A percentile compares a stretch with the other conserved stretches of the same genome.
Evolutionary conservation across 345 rosid genomes (phyloP).

Genomic region (Hibiscus mutabilis): DNA sequence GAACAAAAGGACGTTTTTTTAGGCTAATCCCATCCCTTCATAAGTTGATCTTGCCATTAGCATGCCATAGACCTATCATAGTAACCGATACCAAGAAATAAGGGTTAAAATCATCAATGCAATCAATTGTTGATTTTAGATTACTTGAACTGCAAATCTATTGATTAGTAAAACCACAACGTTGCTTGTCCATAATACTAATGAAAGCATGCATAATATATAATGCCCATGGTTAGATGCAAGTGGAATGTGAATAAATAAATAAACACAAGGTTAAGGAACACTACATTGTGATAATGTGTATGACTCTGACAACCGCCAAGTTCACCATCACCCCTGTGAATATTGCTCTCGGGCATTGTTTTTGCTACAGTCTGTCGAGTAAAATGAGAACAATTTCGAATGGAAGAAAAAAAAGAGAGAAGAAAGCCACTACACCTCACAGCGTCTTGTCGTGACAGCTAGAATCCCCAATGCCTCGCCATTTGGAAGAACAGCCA

Average conservation of each 20-base stretch:
- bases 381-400: conserved; percentile 15
- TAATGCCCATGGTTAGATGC: background rate
- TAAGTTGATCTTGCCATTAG: conserved; percentile 88
- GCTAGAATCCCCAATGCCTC: conserved; percentile 88
- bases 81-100: conserved; percentile 6
- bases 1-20: conserved; percentile 82
- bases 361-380: conserved; percentile 76
- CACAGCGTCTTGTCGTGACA: conserved; percentile 77
- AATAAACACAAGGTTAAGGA: conserved; percentile 10
- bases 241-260: background rate
- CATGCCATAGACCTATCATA: conserved; percentile 71
- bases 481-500: conserved; percentile 77
- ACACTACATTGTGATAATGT: conserved; percentile 78
- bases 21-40: conserved; percentile 77
- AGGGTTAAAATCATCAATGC: conserved; percentile 2
- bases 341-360: conserved; percentile 82
- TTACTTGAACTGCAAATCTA: background rate
- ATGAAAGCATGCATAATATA: background rate
- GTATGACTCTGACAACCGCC: conserved; percentile 80
- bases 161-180: background rate
- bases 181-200: background rate
- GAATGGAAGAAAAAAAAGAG: background rate
- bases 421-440: conserved; percentile 38
- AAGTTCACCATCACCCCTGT: conserved; percentile 67
- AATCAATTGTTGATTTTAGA: background rate